Conservation (phyloP, 331 rosid species). For the Spiraea crenata region DNA sequence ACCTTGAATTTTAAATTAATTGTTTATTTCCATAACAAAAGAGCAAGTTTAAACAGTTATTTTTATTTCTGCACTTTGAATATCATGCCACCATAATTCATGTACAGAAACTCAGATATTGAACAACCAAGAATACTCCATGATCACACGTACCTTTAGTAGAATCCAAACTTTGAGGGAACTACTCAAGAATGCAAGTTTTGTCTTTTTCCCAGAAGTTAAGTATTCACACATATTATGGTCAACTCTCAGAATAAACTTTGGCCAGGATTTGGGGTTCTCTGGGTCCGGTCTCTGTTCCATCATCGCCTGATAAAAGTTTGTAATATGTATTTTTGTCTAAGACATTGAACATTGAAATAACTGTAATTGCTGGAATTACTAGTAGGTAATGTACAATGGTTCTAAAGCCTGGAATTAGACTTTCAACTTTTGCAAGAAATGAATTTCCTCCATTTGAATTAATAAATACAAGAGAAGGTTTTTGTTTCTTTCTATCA, state of each 20-base stretch:
- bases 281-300: slow-evolving; percentile 59
- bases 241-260: slow-evolving; percentile 78
- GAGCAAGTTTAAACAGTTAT: neutral
- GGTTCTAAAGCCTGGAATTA: neutral
- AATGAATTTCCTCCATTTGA: neutral
- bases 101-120: neutral
- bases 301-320: slow-evolving; percentile 59
- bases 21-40: neutral
- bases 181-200: slow-evolving; percentile 85
- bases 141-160: slow-evolving; percentile 58
- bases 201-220: slow-evolving; percentile 76
- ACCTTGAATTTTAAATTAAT: neutral
- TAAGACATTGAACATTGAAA: neutral
- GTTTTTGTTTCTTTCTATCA: neutral
- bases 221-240: slow-evolving; percentile 79
- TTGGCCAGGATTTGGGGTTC: slow-evolving; percentile 89
- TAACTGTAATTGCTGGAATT: neutral
- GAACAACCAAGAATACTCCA: neutral
- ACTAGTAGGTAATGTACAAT: neutral
- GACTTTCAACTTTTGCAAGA: neutral
- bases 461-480: neutral
- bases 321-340: neutral
- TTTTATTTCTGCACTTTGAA: neutral
- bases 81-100: neutral
- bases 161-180: slow-evolving; percentile 95